Evolutionary conservation across 78 protist genomes (phyloP).

Genomic region (Polysphondylium violaceum): DNA sequence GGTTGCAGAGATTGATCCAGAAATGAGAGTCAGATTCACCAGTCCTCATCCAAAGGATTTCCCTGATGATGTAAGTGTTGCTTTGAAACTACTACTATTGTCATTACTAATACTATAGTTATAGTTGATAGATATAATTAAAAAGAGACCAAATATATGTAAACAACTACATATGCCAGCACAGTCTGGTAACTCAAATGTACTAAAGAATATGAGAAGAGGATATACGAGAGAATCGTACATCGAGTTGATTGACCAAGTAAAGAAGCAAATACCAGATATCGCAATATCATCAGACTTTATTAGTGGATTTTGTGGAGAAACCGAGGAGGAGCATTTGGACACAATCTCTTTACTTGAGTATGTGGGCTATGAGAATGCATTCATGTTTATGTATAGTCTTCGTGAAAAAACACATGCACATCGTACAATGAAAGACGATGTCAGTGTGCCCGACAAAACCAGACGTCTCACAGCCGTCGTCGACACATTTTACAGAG

Average conservation of each 20-base stretch:
- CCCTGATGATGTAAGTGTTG: constrained; percentile 71
- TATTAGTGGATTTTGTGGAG: constrained; percentile 96
- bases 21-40: constrained; percentile 94
- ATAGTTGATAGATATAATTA: constrained; percentile 66
- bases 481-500: constrained; percentile 48
- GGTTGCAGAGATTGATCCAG: constrained; percentile 81
- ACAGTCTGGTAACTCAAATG: constrained; percentile 83
- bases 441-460: constrained; percentile 40
- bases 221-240: constrained; percentile 93
- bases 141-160: constrained; percentile 86
- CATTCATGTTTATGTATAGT: constrained; percentile 82
- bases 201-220: constrained; percentile 92
- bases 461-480: constrained; percentile 35
- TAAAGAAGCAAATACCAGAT: constrained; percentile 60
- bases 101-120: neutral
- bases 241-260: constrained; percentile 68
- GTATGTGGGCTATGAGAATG: constrained; percentile 85
- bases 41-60: constrained; percentile 98
- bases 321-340: constrained; percentile 92
- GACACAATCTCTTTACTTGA: constrained; percentile 83
- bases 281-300: constrained; percentile 83
- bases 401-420: constrained; percentile 84
- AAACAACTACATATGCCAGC: constrained; percentile 92
- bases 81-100: neutral
- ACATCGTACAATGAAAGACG: constrained; percentile 64